Evolutionary conservation across 345 rosid genomes (phyloP), one percentile per base, ranked within the genome.

Genomic region (Euphorbia lathyris): DNA sequence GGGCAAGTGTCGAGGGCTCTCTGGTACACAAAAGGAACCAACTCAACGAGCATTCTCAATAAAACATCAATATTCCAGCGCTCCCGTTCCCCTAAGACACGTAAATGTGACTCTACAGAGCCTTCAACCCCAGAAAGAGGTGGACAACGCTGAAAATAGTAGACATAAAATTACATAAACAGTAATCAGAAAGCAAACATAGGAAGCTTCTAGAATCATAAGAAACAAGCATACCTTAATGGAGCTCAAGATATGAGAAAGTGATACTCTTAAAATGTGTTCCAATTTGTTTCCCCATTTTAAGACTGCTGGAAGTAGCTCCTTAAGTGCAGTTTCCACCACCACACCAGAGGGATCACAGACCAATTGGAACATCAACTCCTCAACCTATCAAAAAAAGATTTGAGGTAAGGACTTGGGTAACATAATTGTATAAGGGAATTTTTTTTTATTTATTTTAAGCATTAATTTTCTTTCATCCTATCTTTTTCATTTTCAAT

Each of bases 51-150:
- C 88, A 90, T 87, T 78, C 95, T 88, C 79, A 94, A 77, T 53
- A 94, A 83, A 79, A 90, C 93, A 83, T 91, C 96, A 77, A 91
- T 81, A 78, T 80, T 90, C 98, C 98, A 91, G 58, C 90, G 96
- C 76, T 94, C 97, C 40, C 92, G 85, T 86, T 91, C 97, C 77
- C 98, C 98, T 71, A 94, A 77, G 72, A 84, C 93, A 76, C 81
- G 96, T 66, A 94, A 81, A 78, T 91, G 92, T 66, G 92, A 90
- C 77, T 94, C 98, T 74, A 91, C 69, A 62, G 97, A 90, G 63
- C 98, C 96, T 83, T 94, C 95, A 75, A 94, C 97, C 45, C 97
- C 97, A 56, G 98, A 91, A 79, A 91, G 86, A 58, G 96, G 96
- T 47, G 98, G 97, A 60, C 97, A 90, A 53, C 78, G 88, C 98